phyloP scores from a whole-genome alignment of 192 early-diverging fungal species.

The Entomortierella chlamydospora region DNA sequence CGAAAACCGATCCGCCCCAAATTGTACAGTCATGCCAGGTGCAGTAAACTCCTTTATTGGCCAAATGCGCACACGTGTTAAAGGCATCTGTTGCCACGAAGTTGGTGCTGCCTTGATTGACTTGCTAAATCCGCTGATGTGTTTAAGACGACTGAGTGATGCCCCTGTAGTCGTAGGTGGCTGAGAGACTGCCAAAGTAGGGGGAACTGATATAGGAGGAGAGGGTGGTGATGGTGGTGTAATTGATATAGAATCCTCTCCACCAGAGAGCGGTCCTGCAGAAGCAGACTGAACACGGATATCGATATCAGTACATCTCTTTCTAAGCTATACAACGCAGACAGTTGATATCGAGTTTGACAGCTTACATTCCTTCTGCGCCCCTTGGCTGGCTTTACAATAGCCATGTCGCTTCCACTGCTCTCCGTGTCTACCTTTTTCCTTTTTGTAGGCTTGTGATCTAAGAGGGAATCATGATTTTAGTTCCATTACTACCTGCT shows the following conservation, averaged over 20 bases:
- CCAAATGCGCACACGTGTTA: conserved; percentile 25
- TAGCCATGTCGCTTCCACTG: background rate
- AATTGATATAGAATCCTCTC: background rate
- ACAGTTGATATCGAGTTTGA: background rate
- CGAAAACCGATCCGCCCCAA: conserved; percentile 28
- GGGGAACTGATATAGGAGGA: background rate
- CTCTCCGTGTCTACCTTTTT: conserved; percentile 15
- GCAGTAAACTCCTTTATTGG: conserved; percentile 25
- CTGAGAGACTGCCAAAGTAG: background rate
- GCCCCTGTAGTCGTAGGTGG: background rate
- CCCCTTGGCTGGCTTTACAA: background rate
- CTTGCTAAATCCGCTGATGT: conserved; percentile 11
- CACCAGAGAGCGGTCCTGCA: background rate
- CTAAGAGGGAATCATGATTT: background rate
- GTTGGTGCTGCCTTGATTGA: background rate
- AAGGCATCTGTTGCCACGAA: conserved; percentile 25
- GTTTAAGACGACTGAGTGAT: conserved; percentile 1
- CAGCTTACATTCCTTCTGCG: conserved; percentile 10
- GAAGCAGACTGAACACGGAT: conserved; percentile 3
- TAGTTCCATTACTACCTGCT: too few species aligned
- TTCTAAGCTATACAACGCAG: background rate
- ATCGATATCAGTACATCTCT: background rate
- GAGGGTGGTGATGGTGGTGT: conserved; percentile 13
- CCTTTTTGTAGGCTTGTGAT: conserved; percentile 30
- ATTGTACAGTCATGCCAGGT: conserved; percentile 21